Evolutionary conservation across 352 stramenopile genomes (phyloP), one percentile per base, ranked within the genome.

Genomic region (Pythium brachiatum): DNA sequence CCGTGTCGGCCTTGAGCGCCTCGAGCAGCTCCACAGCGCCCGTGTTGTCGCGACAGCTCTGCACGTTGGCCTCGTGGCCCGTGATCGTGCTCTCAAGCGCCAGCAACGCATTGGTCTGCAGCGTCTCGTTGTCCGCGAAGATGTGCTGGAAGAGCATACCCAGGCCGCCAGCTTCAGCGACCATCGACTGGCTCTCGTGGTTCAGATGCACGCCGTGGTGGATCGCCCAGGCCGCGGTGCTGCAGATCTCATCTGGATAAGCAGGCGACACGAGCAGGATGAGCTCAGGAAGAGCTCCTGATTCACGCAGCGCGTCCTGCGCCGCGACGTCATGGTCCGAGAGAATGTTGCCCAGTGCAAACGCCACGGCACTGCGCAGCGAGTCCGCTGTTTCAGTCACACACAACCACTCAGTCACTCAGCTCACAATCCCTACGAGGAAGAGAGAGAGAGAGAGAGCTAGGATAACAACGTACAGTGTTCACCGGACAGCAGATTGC

Each of bases 201-300:
- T 90, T 90, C 20, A 86, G 53, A 58, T 83, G 67, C 29, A 88
- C 79, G 48, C 70, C 74, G 60, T 92, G 83, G 61, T 92, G 76
- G 57, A 92, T 81, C 57, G 80, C 83, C 83, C 83, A 92, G 8
- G 83, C 83, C 29, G 83, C 80, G n/a, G 79, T 86, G 53, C 75
- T 82, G 58, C 70, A 84, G 29, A 89, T 73, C 23, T 92, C 83
- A 58, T 89, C 80, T n/a, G 73, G 23, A 43, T 86, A 92, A 32
- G 70, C 70, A 0, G 80, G 75, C 26, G 83, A 90, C 46, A 88
- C 60, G 27, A 92, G 59, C 66, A 89, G 51, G 46, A 90, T 78
- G 20, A 92, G 72, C 48, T 77, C 72, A 0, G 79, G 69, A 15
- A 92, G 67, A 9, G 65, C 81, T 12, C 79, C 83, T 47, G 65